These are phyloP conservation scores for Fraxinus excelsior DNA, from an alignment of 257 asterid genomes.

Conservation along the genomic window DNA sequence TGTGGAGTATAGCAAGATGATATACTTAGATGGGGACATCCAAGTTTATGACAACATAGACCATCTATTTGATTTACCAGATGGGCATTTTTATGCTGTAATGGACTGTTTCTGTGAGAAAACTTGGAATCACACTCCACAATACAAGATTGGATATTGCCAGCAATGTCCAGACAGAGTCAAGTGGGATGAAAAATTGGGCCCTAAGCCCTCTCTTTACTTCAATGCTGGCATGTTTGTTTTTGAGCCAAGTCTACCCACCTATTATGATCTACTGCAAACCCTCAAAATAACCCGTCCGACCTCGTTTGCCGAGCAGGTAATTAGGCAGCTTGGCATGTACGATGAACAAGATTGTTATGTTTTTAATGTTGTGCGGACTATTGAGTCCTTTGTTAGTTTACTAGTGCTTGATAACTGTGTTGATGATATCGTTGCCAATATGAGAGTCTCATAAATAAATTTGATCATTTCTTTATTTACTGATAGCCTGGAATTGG, in stretches of 20 bases:
- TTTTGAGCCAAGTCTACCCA: slow-evolving; percentile 45
- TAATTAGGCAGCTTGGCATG: slow-evolving; percentile 10
- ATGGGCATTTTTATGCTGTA: slow-evolving; percentile 52
- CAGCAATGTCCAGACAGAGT: slow-evolving; percentile 47
- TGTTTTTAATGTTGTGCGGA: neutral
- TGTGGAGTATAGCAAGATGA: slow-evolving; percentile 65
- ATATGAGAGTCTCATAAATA: neutral
- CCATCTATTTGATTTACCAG: slow-evolving; percentile 50
- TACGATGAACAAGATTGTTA: neutral
- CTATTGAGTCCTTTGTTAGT: neutral
- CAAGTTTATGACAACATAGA: slow-evolving; percentile 71
- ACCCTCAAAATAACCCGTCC: slow-evolving; percentile 49
- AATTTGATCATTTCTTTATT: too few species aligned
- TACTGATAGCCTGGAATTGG: too few species aligned
- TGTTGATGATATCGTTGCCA: neutral
- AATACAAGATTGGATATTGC: slow-evolving; percentile 28
- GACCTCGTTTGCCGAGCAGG: slow-evolving; percentile 75
- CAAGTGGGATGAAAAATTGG: slow-evolving; percentile 53
- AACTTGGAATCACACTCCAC: slow-evolving; percentile 22
- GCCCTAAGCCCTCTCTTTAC: slow-evolving; percentile 47
- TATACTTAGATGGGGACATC: slow-evolving; percentile 71
- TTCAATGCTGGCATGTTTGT: slow-evolving; percentile 70
- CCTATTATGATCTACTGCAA: slow-evolving; percentile 39
- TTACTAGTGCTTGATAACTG: neutral
- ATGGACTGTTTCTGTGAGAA: slow-evolving; percentile 54